Conservation (phyloP, 768 basidiomycete species). For the Strobilomyces confusus region DNA sequence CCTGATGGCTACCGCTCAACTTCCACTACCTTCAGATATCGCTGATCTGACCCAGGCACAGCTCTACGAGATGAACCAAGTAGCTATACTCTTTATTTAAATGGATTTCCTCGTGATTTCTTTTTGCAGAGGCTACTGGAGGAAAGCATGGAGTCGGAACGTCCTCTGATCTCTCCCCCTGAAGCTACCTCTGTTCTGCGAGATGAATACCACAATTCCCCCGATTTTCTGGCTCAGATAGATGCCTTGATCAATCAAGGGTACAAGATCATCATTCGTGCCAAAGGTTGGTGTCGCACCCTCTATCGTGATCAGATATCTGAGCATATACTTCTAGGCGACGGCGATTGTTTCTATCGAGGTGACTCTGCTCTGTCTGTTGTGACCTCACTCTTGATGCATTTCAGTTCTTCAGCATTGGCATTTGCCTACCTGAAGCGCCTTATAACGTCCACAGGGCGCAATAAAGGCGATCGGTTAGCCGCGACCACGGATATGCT, state of each 20-base stretch:
- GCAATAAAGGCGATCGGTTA: constrained; percentile 43
- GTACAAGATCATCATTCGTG: constrained; percentile 62
- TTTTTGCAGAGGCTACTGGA: constrained; percentile 36
- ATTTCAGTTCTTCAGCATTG: constrained; percentile 50
- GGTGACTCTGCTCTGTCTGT: constrained; percentile 42
- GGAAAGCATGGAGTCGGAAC: constrained; percentile 34
- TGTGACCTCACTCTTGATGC: constrained; percentile 11
- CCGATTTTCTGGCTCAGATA: constrained; percentile 68
- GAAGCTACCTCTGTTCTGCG: constrained; percentile 53
- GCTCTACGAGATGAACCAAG: constrained; percentile 41
- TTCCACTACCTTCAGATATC: constrained; percentile 25
- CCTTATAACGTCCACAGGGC: constrained; percentile 50
- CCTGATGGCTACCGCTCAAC: background rate
- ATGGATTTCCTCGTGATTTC: background rate
- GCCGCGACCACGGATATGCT: constrained; percentile 53
- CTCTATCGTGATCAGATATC: background rate
- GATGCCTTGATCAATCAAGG: constrained; percentile 62
- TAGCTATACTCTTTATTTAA: constrained; percentile 8
- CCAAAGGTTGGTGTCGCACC: constrained; percentile 51
- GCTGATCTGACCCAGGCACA: constrained; percentile 30
- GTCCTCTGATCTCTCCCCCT: constrained; percentile 54
- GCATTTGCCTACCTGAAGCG: constrained; percentile 78
- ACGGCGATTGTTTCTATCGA: constrained; percentile 92
- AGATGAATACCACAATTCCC: constrained; percentile 60
- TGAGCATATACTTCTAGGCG: constrained; percentile 44